Evolutionary conservation across 2,329 filamentous ascomycete genomes (phyloP).

Genomic region (Epichloe coenophiala): DNA sequence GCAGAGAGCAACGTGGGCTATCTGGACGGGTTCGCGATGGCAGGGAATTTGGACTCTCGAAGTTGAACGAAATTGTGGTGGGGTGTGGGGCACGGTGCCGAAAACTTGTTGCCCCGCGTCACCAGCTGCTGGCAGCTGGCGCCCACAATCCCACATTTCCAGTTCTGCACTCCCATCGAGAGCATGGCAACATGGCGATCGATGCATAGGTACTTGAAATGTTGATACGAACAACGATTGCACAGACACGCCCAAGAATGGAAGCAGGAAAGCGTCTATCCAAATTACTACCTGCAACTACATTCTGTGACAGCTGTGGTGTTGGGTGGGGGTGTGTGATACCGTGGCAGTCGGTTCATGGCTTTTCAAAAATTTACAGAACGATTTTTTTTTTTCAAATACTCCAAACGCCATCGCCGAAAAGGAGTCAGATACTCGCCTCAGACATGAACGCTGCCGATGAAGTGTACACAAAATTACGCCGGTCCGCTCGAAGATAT

Average conservation of each 20-base stretch:
- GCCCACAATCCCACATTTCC: conserved; percentile 4
- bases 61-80: conserved; percentile 28
- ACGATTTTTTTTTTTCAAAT: neutral
- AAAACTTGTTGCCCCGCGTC: conserved; percentile 18
- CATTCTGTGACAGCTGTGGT: neutral
- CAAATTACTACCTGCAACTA: neutral
- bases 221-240: neutral
- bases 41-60: conserved; percentile 20
- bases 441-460: neutral
- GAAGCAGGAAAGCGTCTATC: no score
- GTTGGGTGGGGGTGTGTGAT: neutral
- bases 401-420: neutral
- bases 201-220: neutral
- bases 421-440: neutral
- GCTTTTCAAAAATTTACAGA: neutral
- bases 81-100: conserved; percentile 21
- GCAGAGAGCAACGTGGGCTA: neutral
- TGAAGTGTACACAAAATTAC: neutral
- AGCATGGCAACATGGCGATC: no score
- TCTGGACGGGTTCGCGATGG: conserved; percentile 10
- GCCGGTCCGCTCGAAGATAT: neutral
- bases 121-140: conserved; percentile 1
- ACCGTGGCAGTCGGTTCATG: no score
- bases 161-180: neutral
- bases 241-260: no score